These are phyloP conservation scores for Saccharomycopsis fibuligera DNA, from an alignment of 805 yeast species.

Conservation along the genomic window DNA sequence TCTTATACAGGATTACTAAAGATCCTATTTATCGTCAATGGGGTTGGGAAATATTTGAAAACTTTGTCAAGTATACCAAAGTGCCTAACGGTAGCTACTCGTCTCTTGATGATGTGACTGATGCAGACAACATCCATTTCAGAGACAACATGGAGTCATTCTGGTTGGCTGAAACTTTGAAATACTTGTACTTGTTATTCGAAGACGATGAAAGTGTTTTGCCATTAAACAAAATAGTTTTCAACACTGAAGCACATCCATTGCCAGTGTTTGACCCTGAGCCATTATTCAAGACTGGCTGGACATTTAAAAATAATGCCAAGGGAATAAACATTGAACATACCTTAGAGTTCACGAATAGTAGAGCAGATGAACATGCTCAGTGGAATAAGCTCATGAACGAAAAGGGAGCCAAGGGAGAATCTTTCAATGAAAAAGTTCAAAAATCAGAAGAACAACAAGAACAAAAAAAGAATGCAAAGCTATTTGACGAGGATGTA, in stretches of 20 bases:
- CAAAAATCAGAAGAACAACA: neutral
- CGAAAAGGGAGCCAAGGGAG: neutral
- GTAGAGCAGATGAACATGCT: neutral
- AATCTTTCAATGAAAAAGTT: neutral
- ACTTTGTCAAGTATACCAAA: slow-evolving; percentile 55
- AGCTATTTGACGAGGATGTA: neutral
- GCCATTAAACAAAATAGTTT: slow-evolving; percentile 64
- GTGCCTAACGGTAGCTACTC: slow-evolving; percentile 51
- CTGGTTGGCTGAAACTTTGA: slow-evolving; percentile 92
- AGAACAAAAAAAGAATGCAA: neutral
- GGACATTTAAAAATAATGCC: slow-evolving; percentile 32
- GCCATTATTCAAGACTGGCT: slow-evolving; percentile 52
- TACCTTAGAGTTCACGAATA: neutral
- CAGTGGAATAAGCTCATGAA: neutral
- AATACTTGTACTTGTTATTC: slow-evolving; percentile 74
- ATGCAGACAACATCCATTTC: slow-evolving; percentile 40
- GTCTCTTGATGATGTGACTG: slow-evolving; percentile 54
- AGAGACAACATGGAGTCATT: slow-evolving; percentile 82
- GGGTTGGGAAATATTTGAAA: slow-evolving; percentile 82
- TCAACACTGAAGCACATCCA: slow-evolving; percentile 93
- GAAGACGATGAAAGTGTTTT: slow-evolving; percentile 59
- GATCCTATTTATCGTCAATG: slow-evolving; percentile 78
- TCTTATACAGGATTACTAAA: slow-evolving; percentile 71
- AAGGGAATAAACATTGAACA: slow-evolving; percentile 23
- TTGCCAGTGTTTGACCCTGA: slow-evolving; percentile 63